These are phyloP conservation scores for Diplodia seriata DNA, from an alignment of 2,329 filamentous ascomycete genomes.

Conservation along the genomic window DNA sequence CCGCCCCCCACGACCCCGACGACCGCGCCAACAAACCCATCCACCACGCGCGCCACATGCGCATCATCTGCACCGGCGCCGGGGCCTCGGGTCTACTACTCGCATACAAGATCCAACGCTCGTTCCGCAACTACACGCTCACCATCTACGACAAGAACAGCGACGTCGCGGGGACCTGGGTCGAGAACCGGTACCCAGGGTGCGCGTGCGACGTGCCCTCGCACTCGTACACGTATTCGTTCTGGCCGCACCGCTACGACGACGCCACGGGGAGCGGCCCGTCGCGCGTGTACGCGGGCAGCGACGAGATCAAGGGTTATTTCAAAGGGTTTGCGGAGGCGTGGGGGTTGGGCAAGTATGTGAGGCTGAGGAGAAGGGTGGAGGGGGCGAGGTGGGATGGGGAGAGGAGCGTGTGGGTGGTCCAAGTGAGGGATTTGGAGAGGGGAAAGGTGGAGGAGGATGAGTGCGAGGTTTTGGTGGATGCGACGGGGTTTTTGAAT, in stretches of 20 bases:
- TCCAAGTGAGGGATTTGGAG: conserved; percentile 36
- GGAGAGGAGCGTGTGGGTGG: conserved; percentile 39
- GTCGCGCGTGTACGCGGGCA: conserved; percentile 53
- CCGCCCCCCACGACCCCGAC: not conserved
- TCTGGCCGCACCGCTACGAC: conserved; percentile 51
- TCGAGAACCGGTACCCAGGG: conserved; percentile 57
- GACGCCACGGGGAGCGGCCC: conserved; percentile 47
- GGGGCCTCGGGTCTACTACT: conserved; percentile 57
- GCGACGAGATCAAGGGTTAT: conserved; percentile 53
- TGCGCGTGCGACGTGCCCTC: conserved; percentile 55
- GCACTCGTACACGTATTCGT: conserved; percentile 61
- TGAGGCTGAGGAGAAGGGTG: conserved; percentile 38
- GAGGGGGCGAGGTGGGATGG: not conserved
- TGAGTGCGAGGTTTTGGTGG: conserved; percentile 39
- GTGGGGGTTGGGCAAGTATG: conserved; percentile 48
- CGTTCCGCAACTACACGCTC: conserved; percentile 53
- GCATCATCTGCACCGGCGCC: conserved; percentile 56
- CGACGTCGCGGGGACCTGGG: conserved; percentile 60
- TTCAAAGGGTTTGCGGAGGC: conserved; percentile 52
- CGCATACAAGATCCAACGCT: conserved; percentile 57
- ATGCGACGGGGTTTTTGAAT: conserved; percentile 39
- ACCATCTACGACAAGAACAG: conserved; percentile 59
- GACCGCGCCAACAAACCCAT: conserved; percentile 43
- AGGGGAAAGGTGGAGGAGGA: conserved; percentile 34
- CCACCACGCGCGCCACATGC: conserved; percentile 45